Evolutionary conservation across 805 yeast genomes (phyloP).

Genomic region (Metschnikowia bowlesiae): DNA sequence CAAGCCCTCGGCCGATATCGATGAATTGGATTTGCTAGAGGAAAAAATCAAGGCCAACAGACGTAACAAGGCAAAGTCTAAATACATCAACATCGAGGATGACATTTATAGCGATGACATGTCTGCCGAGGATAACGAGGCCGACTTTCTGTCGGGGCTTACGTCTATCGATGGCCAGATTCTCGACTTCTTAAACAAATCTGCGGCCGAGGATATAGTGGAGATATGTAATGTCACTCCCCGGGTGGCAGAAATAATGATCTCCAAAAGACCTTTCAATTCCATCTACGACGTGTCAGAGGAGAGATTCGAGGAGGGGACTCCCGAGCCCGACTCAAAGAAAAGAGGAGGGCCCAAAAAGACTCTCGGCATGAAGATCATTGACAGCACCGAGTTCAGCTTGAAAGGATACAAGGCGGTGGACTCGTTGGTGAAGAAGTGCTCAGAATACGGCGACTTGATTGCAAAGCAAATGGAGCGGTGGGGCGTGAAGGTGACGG

Average conservation of each 20-base stretch:
- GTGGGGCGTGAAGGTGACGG: conserved; percentile 86
- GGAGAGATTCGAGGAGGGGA: conserved; percentile 42
- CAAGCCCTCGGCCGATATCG: conserved; percentile 18
- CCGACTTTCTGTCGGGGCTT: conserved; percentile 27
- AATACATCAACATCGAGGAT: conserved; percentile 44
- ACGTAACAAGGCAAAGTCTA: conserved; percentile 18
- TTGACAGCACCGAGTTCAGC: conserved; percentile 65
- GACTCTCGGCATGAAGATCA: conserved; percentile 66
- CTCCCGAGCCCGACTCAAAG: conserved; percentile 29
- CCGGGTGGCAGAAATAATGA: conserved; percentile 57
- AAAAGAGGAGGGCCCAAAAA: conserved; percentile 30
- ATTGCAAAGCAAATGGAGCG: conserved; percentile 68
- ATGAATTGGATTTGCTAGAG: conserved; percentile 38
- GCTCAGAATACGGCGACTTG: conserved; percentile 69
- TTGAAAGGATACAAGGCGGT: conserved; percentile 90
- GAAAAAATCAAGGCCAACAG: conserved; percentile 35
- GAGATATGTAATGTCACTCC: conserved; percentile 75
- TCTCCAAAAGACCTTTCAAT: conserved; percentile 66
- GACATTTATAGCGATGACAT: conserved; percentile 46
- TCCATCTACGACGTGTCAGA: conserved; percentile 57
- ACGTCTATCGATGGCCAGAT: conserved; percentile 60
- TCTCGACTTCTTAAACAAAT: conserved; percentile 72
- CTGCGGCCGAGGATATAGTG: conserved; percentile 67
- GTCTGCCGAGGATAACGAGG: conserved; percentile 43
- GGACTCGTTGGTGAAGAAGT: conserved; percentile 80